Evolutionary conservation across 495 filamentous ascomycete species (phyloP), one percentile per base, ranked within the genome.

Genomic region (Viridothelium virens): DNA sequence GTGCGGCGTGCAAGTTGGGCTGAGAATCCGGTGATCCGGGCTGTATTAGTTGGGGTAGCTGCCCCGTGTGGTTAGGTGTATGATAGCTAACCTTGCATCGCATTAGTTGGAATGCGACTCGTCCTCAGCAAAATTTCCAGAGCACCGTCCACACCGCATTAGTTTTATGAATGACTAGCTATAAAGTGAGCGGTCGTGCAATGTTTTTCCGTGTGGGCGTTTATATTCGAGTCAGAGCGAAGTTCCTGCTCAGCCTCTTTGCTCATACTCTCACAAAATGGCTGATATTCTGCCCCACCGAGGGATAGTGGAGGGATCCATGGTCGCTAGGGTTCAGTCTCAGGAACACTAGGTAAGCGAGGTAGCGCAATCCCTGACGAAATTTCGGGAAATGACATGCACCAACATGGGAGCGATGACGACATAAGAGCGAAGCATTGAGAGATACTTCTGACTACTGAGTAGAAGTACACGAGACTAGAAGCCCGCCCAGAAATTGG

Each of bases 51-150:
- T 59, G 53, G 31, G 5, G 11, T 2, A 36, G 31, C 31, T 59
- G 53, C 53, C 53, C 36, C 36, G 53, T 59, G 25, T 59, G 53
- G 53, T 59, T 59, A 59, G 25, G 25, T 59, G 31, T 36, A 14
- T 4, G 36, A 7, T 59, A 59, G 53, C 25, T 31, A 25, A 1
- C 36, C 53, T 7, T 5, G 53, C 53, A 36, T 7, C 5, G 25
- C 25, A 59, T 59, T 36, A 4, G 53, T 34, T 59, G 53, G 7
- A 2, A 9, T 1, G 25, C 53, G 5, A 14, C 2, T 31, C 53
- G 11, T 18, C 7, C 9, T 46, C 41, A 46, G 14, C 41, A 7
- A 7, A 1, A 46, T 46, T 46, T 16, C 14, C 41, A 46, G 14
- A 16, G 41, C 7, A 46, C 14, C 14, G 41, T 9, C 7, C 9